These are phyloP conservation scores for Sarocladium brachiariae DNA, from an alignment of 2,329 filamentous ascomycete genomes.

Conservation along the genomic window DNA sequence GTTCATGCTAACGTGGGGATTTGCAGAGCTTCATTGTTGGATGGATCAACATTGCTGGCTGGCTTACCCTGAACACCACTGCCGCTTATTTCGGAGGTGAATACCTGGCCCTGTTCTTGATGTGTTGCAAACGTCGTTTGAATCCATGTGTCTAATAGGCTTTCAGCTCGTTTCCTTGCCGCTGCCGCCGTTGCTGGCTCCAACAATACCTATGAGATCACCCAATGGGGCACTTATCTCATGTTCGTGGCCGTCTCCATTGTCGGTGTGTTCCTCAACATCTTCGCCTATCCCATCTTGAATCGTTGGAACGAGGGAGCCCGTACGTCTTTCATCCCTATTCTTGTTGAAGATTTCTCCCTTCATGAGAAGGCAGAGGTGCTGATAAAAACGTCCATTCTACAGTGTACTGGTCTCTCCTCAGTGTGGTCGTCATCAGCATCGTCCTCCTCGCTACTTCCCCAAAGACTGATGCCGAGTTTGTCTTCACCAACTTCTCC, in stretches of 20 bases:
- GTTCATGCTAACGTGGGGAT: not conserved
- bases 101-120: no score
- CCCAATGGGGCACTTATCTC: slow-evolving; percentile 3
- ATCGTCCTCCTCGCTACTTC: slow-evolving; percentile 33
- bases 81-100: slow-evolving; percentile 37
- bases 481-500: slow-evolving; percentile 35
- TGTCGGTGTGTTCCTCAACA: not conserved
- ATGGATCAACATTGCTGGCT: slow-evolving; percentile 39
- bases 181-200: not conserved
- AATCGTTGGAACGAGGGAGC: slow-evolving; percentile 3
- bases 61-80: slow-evolving; percentile 36
- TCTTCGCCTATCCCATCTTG: slow-evolving; percentile 1
- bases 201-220: not conserved
- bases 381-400: not conserved
- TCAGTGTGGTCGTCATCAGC: slow-evolving; percentile 35
- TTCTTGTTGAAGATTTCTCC: no score
- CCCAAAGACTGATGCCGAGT: slow-evolving; percentile 26
- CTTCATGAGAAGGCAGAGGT: no score
- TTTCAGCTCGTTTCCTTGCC: slow-evolving; percentile 1
- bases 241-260: slow-evolving; percentile 4
- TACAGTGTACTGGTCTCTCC: slow-evolving; percentile 33
- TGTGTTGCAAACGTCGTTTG: no score
- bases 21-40: slow-evolving; percentile 35
- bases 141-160: no score
- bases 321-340: not conserved